phyloP scores from a whole-genome alignment of 169 alveolate species.

The Eimeria zaria region DNA sequence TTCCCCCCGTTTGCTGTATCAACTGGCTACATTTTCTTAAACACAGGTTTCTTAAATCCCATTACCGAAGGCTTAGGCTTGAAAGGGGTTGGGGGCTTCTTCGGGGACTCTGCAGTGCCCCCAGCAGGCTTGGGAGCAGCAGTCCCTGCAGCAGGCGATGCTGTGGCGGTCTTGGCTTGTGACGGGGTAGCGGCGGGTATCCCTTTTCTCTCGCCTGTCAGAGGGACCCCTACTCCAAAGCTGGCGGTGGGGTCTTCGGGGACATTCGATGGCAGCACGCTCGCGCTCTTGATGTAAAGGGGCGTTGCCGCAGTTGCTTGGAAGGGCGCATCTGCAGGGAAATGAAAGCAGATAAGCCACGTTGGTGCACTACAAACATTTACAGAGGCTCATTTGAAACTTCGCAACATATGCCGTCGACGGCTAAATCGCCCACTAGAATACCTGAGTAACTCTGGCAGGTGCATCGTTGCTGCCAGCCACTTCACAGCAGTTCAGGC shows the following conservation, averaged over 20 bases:
- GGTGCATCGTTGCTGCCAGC: not conserved
- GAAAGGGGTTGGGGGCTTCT: conserved; percentile 19
- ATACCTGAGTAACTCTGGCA: not conserved
- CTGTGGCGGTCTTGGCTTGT: conserved; percentile 15
- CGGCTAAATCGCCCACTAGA: not conserved
- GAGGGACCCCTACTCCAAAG: conserved; percentile 40
- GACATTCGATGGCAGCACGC: conserved; percentile 24
- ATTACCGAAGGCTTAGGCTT: not conserved
- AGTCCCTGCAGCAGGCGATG: conserved; percentile 35
- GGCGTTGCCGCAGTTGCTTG: conserved; percentile 82
- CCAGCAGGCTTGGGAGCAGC: conserved; percentile 7
- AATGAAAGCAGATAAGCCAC: not conserved
- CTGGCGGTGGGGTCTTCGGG: conserved; percentile 62
- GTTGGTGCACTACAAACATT: not conserved
- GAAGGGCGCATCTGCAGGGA: conserved; percentile 72
- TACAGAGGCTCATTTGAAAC: not conserved
- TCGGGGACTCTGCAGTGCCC: conserved; percentile 22
- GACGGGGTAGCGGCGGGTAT: not conserved
- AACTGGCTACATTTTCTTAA: conserved; percentile 29
- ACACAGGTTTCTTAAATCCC: conserved; percentile 64
- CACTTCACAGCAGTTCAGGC: not conserved
- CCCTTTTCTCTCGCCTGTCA: conserved; percentile 1
- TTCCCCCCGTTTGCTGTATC: not conserved
- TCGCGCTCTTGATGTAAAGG: conserved; percentile 61
- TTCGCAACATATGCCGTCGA: not conserved